These are phyloP conservation scores for Bruguiera gymnorhiza DNA, from an alignment of 345 rosid species.

Conservation along the genomic window DNA sequence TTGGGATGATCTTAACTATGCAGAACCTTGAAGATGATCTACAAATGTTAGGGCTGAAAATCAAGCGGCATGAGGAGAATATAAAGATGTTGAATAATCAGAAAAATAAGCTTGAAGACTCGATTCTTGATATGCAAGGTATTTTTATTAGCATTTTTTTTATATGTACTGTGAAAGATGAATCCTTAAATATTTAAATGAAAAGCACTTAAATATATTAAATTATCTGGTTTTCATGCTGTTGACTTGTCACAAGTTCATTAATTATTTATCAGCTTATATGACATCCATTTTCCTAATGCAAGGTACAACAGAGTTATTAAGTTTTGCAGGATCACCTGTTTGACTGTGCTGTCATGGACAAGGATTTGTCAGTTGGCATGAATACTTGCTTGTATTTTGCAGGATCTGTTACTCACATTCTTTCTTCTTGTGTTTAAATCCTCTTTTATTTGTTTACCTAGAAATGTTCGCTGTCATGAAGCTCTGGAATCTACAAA, in stretches of 20 bases:
- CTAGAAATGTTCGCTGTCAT: neutral
- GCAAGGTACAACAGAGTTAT: neutral
- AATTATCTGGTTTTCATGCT: neutral
- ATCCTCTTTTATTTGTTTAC: neutral
- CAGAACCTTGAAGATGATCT: slow-evolving; percentile 77
- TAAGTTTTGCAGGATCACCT: neutral
- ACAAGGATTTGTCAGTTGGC: neutral
- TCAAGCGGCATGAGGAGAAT: slow-evolving; percentile 66
- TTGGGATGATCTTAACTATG: slow-evolving; percentile 11
- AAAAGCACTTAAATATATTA: neutral
- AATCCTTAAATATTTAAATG: slow-evolving; percentile 1
- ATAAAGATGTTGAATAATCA: slow-evolving; percentile 45
- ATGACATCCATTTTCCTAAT: neutral
- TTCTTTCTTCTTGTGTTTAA: neutral
- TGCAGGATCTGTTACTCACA: neutral
- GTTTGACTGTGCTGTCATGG: neutral
- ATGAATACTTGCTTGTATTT: neutral
- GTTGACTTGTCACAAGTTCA: neutral
- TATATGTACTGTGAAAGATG: neutral
- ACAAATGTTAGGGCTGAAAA: slow-evolving; percentile 48
- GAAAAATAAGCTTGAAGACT: slow-evolving; percentile 54
- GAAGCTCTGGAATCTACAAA: neutral
- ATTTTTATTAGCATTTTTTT: neutral
- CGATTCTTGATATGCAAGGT: slow-evolving; percentile 70
- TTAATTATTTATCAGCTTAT: neutral